phyloP scores from a whole-genome alignment of 179 eudicot genomes.

The Gypsophila paniculata region DNA sequence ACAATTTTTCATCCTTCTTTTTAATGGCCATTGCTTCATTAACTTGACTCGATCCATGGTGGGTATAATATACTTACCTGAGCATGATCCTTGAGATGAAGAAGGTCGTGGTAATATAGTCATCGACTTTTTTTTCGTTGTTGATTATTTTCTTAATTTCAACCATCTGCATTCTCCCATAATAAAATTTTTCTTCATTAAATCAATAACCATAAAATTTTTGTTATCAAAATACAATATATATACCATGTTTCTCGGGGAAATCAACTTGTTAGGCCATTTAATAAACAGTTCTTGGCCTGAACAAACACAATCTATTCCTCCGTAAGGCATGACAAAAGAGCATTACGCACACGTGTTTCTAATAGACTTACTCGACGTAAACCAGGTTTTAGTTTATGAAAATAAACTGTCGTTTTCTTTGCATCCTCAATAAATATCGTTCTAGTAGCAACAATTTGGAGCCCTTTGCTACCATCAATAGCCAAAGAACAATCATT shows the following conservation, averaged over 20 bases:
- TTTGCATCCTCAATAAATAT: neutral
- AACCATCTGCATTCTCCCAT: neutral
- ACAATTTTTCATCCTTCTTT: neutral
- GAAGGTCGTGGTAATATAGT: neutral
- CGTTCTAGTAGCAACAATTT: neutral
- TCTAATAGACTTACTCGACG: neutral
- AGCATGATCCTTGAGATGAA: conserved; percentile 6
- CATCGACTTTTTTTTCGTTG: neutral
- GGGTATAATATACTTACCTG: neutral
- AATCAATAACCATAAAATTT: neutral
- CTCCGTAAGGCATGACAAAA: neutral
- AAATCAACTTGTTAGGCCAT: neutral
- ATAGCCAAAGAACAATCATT: neutral
- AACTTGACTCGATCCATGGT: neutral
- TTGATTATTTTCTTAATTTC: neutral
- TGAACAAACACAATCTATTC: neutral
- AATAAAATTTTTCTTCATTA: neutral
- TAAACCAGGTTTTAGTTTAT: neutral
- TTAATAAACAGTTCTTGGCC: neutral
- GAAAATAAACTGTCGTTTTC: neutral
- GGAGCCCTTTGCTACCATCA: neutral
- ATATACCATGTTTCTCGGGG: neutral
- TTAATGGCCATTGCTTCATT: neutral
- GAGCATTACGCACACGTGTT: neutral
- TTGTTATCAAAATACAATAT: too few species aligned